phyloP scores from a whole-genome alignment of 441 rosid species.

The Syzygium malaccense region DNA sequence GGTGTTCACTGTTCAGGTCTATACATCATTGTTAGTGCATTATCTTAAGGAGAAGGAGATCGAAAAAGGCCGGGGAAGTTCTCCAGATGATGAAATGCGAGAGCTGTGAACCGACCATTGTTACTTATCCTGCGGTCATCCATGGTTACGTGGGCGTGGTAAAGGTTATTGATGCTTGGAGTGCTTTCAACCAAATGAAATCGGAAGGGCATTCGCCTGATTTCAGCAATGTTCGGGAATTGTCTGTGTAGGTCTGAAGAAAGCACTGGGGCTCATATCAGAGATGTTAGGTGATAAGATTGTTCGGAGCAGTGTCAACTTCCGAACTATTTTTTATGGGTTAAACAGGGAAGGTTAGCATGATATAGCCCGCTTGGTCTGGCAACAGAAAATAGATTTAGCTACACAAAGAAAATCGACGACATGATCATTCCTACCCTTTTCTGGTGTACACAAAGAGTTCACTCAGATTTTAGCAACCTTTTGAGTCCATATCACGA shows the following conservation, averaged over 20 bases:
- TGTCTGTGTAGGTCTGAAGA: conserved; percentile 63
- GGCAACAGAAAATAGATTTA: conserved; percentile 39
- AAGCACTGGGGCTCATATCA: conserved; percentile 45
- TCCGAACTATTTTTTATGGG: conserved; percentile 49
- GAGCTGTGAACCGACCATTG: conserved; percentile 44
- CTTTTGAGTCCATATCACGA: neutral
- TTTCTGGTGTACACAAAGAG: neutral
- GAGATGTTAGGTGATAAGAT: conserved; percentile 52
- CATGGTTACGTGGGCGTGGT: conserved; percentile 49
- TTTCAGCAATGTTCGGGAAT: conserved; percentile 48
- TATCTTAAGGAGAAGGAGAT: conserved; percentile 54
- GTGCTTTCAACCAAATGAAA: conserved; percentile 35
- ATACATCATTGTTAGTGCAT: conserved; percentile 55
- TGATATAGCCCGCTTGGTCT: conserved; percentile 37
- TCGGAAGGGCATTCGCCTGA: conserved; percentile 50
- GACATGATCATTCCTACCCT: conserved; percentile 1
- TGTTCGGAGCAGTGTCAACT: conserved; percentile 46
- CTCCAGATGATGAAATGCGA: conserved; percentile 40
- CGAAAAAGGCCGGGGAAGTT: conserved; percentile 30
- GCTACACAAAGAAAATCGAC: conserved; percentile 29
- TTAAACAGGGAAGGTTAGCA: conserved; percentile 62
- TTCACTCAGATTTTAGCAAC: neutral
- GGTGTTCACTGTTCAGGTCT: conserved; percentile 54
- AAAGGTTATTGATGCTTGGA: conserved; percentile 42
- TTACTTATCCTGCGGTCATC: conserved; percentile 57